Evolutionary conservation across 2,329 filamentous ascomycete species (phyloP).

Genomic region (Aspergillus versicolor): DNA sequence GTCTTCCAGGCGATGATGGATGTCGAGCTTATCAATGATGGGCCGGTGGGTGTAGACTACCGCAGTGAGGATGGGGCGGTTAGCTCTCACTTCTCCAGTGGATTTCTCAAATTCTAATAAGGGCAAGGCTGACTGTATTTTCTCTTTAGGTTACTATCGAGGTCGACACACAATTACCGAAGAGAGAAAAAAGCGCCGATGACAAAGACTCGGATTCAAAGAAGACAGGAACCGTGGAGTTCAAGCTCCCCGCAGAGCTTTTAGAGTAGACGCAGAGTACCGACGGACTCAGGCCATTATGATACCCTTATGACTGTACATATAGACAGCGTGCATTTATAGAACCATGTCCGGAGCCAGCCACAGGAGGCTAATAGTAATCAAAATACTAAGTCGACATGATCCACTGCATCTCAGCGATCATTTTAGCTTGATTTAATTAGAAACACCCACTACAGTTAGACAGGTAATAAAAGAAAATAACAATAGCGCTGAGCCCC

Average conservation of each 20-base stretch:
- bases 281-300: not conserved
- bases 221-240: slow-evolving; percentile 17
- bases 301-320: slow-evolving; percentile 9
- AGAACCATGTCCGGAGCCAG: not conserved
- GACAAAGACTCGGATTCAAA: slow-evolving; percentile 9
- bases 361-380: not conserved
- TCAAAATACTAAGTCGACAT: not conserved
- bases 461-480: slow-evolving; percentile 2
- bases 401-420: slow-evolving; percentile 6
- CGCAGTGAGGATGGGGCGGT: slow-evolving; percentile 58
- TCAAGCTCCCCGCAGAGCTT: slow-evolving; percentile 24
- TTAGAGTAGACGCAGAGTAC: slow-evolving; percentile 19
- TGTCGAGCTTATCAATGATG: slow-evolving; percentile 86
- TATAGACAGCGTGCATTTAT: not conserved
- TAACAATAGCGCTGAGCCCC: not conserved
- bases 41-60: slow-evolving; percentile 65
- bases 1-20: slow-evolving; percentile 99
- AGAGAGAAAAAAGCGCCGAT: slow-evolving; percentile 28
- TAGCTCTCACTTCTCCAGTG: slow-evolving; percentile 37
- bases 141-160: slow-evolving; percentile 44
- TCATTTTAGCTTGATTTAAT: slow-evolving; percentile 9
- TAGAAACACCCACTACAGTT: slow-evolving; percentile 5
- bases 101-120: slow-evolving; percentile 12
- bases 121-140: slow-evolving; percentile 9
- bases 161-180: slow-evolving; percentile 47